Evolutionary conservation across 169 alveolate species (phyloP).

Genomic region (Plasmodium berghei): DNA sequence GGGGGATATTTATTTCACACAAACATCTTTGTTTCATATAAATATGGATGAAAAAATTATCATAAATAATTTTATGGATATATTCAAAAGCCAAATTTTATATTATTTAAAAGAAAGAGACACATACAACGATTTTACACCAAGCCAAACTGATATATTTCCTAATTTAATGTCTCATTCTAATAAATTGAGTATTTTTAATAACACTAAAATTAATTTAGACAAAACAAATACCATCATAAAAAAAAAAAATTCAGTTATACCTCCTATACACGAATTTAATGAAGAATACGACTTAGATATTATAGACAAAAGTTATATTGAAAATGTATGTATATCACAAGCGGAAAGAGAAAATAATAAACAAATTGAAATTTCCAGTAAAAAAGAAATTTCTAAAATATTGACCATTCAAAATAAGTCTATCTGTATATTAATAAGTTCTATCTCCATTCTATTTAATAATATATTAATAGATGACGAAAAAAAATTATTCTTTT

Average conservation of each 20-base stretch:
- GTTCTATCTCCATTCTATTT: slow-evolving; percentile 47
- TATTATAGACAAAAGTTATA: slow-evolving; percentile 59
- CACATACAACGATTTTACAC: too few relatives aligned
- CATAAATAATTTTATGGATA: slow-evolving; percentile 69
- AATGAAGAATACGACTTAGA: slow-evolving; percentile 55
- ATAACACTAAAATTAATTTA: slow-evolving; percentile 1
- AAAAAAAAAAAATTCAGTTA: slow-evolving; percentile 6
- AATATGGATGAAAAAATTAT: slow-evolving; percentile 28
- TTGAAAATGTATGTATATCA: slow-evolving; percentile 58
- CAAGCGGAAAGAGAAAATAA: slow-evolving; percentile 69
- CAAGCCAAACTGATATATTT: neutral
- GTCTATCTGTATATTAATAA: slow-evolving; percentile 36
- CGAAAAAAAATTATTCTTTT: slow-evolving; percentile 37
- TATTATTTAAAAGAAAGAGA: slow-evolving; percentile 32
- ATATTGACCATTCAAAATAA: slow-evolving; percentile 39
- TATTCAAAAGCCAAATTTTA: slow-evolving; percentile 58
- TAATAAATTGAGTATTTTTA: neutral
- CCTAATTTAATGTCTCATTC: neutral
- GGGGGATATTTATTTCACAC: slow-evolving; percentile 5
- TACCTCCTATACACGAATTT: slow-evolving; percentile 2
- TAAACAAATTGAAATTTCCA: slow-evolving; percentile 36
- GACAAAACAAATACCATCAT: neutral
- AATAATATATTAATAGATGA: slow-evolving; percentile 58
- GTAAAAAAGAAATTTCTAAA: slow-evolving; percentile 59
- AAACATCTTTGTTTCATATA: slow-evolving; percentile 7